Evolutionary conservation across 345 rosid species (phyloP).

Genomic region (Punica granatum): DNA sequence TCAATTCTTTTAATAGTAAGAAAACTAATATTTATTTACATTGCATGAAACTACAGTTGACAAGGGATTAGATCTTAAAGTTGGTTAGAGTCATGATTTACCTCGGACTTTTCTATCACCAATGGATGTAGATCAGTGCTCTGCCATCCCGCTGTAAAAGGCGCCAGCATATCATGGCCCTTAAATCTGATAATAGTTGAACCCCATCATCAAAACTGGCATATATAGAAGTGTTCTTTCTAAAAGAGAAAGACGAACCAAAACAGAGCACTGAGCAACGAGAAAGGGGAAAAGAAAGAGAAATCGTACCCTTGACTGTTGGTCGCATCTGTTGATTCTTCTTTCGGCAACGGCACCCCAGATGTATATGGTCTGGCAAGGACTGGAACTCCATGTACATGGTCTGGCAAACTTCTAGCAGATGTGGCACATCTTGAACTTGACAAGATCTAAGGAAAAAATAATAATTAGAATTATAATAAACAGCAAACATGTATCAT

Average conservation of each 20-base stretch:
- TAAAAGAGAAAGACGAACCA: not conserved
- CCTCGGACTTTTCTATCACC: conserved; percentile 83
- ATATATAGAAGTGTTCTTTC: not conserved
- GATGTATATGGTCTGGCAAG: conserved; percentile 45
- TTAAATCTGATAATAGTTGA: conserved; percentile 42
- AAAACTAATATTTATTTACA: not conserved
- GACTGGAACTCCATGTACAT: conserved; percentile 13
- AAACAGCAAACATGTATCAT: not conserved
- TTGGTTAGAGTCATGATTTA: conserved; percentile 17
- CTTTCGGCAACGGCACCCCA: conserved; percentile 47
- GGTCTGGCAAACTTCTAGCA: conserved; percentile 23
- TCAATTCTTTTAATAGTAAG: not conserved
- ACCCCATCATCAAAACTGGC: not conserved
- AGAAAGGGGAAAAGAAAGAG: not conserved
- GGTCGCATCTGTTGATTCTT: conserved; percentile 20
- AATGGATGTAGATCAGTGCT: conserved; percentile 66
- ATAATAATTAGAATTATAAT: no score
- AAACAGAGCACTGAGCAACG: not conserved
- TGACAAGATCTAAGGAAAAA: conserved; percentile 36
- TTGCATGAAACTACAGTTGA: no score
- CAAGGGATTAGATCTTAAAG: no score
- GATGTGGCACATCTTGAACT: conserved; percentile 26
- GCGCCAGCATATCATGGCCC: conserved; percentile 97
- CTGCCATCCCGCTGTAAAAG: conserved; percentile 99
- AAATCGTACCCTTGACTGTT: conserved; percentile 30